Evolutionary conservation across 164 flowering plant species (phyloP), one percentile per base, ranked within the genome.

Genomic region (Amborella trichopoda): DNA sequence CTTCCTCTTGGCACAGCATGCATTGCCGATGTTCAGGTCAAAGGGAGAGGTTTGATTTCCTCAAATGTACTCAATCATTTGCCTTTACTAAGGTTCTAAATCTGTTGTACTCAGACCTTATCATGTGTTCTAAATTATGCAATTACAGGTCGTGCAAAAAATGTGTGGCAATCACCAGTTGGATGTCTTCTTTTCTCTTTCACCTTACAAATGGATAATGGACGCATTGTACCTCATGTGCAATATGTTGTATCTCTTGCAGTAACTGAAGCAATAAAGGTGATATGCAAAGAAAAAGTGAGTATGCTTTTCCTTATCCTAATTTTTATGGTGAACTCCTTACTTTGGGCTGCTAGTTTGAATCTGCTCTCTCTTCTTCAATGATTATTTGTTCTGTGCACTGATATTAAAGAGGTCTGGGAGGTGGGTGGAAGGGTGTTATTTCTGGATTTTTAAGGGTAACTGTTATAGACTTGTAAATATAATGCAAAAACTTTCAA

Each of bases 161-260:
- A 93, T 74, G 67, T 52, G 11, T 93, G 95, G 99, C 86, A 83
- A 54, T 88, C 99, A 59, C 95, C 96, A 11, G 36, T 25, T n/a
- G 99, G 96, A 26, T 82, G 99, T 62, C 86, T 85, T 45, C 34
- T 88, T 70, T 88, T 84, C 68, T 88, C 99, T 2, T 93, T 78
- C 59, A 76, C 89, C 0, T 18, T 93, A 30, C 76, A 93, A 62
- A 93, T 93, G 96, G 96, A 82, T 50, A 76, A 93, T 53, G 99
- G 96, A 5, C 56, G 76, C 22, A 40, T 71, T 0, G 82, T 93
- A 55, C 99, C 99, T 44, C 73, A 77, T 56, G 45, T 93, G 40
- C 95, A 88, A 45, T 93, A 93, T 72, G 91, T 93, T 19, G 83
- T 81, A 32, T 74, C 81, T 36, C 78, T 93, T 24, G 94, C 99